phyloP scores from a whole-genome alignment of 2,329 filamentous ascomycete species.

The Aspergillus carbonarius region DNA sequence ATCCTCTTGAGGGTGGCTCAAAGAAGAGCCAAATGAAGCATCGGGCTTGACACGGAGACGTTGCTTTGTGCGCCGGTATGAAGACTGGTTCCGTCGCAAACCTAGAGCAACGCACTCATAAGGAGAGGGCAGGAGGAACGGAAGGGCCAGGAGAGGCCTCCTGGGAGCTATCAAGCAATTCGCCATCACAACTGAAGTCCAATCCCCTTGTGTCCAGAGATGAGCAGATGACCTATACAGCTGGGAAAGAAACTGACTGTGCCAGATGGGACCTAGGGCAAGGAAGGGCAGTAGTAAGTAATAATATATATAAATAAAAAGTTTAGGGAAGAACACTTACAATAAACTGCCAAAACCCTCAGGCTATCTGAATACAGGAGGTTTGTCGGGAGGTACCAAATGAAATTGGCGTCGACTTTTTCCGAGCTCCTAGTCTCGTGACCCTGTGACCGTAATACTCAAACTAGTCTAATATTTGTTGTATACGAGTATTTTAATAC shows the following conservation, averaged over 20 bases:
- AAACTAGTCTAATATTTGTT: neutral
- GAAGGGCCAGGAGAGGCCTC: conserved; percentile 37
- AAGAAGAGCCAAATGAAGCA: conserved; percentile 47
- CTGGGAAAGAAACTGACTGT: neutral
- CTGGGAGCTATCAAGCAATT: conserved; percentile 30
- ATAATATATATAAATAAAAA: neutral
- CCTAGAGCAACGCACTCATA: conserved; percentile 32
- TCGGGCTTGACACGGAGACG: conserved; percentile 54
- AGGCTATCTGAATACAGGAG: neutral
- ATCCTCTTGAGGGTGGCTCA: conserved; percentile 44
- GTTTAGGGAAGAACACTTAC: neutral
- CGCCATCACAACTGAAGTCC: conserved; percentile 23
- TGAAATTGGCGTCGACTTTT: conserved; percentile 3
- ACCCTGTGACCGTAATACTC: neutral
- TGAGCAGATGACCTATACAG: neutral
- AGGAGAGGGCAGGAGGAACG: conserved; percentile 42
- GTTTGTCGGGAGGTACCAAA: neutral
- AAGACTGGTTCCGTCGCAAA: conserved; percentile 48
- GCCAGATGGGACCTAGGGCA: neutral
- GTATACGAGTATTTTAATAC: neutral
- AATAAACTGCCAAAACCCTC: neutral
- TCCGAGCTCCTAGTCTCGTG: conserved; percentile 4
- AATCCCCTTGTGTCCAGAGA: neutral
- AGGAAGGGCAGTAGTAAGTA: neutral
- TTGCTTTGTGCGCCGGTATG: conserved; percentile 52